Evolutionary conservation across 306 rosid species (phyloP).

Genomic region (Oemleria cerasiformis): DNA sequence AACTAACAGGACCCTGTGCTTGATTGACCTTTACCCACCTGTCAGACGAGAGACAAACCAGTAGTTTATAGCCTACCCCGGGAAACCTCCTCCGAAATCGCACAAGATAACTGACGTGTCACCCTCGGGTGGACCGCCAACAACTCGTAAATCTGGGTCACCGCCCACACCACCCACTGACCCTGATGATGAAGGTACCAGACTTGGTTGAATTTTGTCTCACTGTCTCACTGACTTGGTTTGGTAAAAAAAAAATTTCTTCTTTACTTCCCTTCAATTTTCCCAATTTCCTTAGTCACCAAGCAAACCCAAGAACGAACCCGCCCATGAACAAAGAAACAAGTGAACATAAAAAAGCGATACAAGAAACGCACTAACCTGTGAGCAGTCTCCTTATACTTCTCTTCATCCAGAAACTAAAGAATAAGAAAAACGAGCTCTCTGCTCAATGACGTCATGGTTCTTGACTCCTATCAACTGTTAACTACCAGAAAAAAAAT

Average conservation of each 20-base stretch:
- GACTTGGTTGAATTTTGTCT: too few relatives aligned
- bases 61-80: too few relatives aligned
- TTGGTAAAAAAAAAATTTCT: neutral
- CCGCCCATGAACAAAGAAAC: neutral
- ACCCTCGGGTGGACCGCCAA: too few relatives aligned
- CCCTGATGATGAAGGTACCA: too few relatives aligned
- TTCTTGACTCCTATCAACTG: neutral
- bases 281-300: neutral
- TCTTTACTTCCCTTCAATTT: neutral
- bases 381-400: slow-evolving; percentile 78
- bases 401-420: slow-evolving; percentile 73
- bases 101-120: too few relatives aligned
- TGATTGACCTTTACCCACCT: too few relatives aligned
- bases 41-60: too few relatives aligned
- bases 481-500: neutral
- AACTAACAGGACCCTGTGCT: too few relatives aligned
- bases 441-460: slow-evolving; percentile 63
- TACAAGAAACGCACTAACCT: slow-evolving; percentile 40
- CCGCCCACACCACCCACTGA: too few relatives aligned
- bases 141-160: too few relatives aligned
- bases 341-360: neutral
- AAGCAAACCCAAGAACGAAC: neutral
- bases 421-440: slow-evolving; percentile 75
- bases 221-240: too few relatives aligned
- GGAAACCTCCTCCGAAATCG: too few relatives aligned